These are phyloP conservation scores for Cytidiella melzeri DNA, from an alignment of 768 basidiomycete species.

Conservation along the genomic window DNA sequence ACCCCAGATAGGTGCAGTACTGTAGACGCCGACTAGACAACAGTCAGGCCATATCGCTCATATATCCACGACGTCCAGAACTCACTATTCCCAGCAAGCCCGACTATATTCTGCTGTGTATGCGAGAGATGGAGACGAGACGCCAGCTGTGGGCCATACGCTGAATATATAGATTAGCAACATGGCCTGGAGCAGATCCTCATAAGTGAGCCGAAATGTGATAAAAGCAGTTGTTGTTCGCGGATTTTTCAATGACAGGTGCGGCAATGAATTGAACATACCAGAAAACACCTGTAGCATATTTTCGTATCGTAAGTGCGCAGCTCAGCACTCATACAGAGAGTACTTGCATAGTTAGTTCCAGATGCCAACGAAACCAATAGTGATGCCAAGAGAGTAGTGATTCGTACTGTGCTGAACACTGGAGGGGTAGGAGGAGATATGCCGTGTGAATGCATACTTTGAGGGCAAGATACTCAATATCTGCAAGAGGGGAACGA, in stretches of 20 bases:
- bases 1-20: constrained; percentile 73
- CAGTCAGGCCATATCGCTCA: not conserved
- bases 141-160: constrained; percentile 85
- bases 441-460: constrained; percentile 1
- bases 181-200: not conserved
- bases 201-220: not conserved
- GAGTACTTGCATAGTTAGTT: constrained; percentile 28
- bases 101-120: constrained; percentile 78
- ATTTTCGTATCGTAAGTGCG: not conserved
- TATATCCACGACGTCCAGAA: not conserved
- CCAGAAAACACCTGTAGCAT: constrained; percentile 28
- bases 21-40: constrained; percentile 65
- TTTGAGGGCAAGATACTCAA: not conserved
- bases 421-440: constrained; percentile 9
- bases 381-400: constrained; percentile 24
- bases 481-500: not conserved
- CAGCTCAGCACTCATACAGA: not conserved
- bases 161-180: constrained; percentile 28
- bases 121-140: constrained; percentile 68
- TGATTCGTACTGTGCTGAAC: constrained; percentile 17
- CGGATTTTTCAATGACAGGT: not conserved
- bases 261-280: constrained; percentile 13
- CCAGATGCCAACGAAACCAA: constrained; percentile 27
- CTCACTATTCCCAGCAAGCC: constrained; percentile 72
- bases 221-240: not conserved